These are phyloP conservation scores for Macrocystidia cucumis DNA, from an alignment of 1,284 basidiomycete genomes.

Conservation along the genomic window DNA sequence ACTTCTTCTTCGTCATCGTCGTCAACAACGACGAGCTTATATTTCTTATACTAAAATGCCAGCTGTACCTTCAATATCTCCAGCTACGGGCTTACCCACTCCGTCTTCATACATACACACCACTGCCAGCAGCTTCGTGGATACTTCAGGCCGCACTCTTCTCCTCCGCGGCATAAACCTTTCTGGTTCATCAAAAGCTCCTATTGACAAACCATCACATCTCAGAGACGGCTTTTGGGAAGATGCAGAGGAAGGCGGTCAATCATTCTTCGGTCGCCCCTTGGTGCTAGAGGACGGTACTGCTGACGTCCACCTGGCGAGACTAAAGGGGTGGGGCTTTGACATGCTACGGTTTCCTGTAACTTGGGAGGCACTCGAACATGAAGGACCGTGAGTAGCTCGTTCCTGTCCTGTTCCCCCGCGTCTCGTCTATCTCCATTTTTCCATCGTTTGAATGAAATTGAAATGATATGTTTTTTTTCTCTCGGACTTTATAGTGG, in stretches of 20 bases:
- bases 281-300: constrained; percentile 79
- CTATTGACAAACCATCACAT: constrained; percentile 61
- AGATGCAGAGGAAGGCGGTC: constrained; percentile 65
- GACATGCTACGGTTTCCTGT: constrained; percentile 90
- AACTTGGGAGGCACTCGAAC: constrained; percentile 93
- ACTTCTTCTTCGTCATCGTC: too few species aligned
- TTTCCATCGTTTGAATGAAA: background rate
- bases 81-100: constrained; percentile 57
- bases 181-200: constrained; percentile 83
- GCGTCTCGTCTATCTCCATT: background rate
- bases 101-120: constrained; percentile 60
- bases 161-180: constrained; percentile 92
- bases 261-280: constrained; percentile 71
- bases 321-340: constrained; percentile 90
- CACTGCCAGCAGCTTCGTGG: constrained; percentile 71
- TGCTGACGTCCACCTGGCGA: constrained; percentile 83
- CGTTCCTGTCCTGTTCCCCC: too few species aligned
- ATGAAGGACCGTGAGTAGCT: constrained; percentile 81
- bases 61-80: constrained; percentile 50
- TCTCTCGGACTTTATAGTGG: constrained; percentile 41
- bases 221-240: constrained; percentile 85
- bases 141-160: constrained; percentile 76
- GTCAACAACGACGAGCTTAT: too few species aligned
- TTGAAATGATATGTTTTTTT: background rate
- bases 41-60: constrained; percentile 53